phyloP scores from a whole-genome alignment of 2,329 filamentous ascomycete genomes.

The Pseudogymnoascus sp. region DNA sequence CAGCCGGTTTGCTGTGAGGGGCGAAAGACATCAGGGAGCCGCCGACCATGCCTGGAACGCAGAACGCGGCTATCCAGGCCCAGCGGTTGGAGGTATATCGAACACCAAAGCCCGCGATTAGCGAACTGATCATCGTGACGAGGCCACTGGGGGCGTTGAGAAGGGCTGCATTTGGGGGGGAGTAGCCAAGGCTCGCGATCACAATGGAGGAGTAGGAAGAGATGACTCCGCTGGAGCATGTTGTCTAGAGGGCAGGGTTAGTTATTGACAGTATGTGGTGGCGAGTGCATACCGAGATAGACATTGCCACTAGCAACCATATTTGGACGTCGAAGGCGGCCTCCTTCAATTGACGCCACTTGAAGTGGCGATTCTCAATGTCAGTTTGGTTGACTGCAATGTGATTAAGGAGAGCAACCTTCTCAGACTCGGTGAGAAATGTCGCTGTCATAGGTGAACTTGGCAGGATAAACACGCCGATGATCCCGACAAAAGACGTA shows the following conservation, averaged over 20 bases:
- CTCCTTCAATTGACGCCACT: slow-evolving; percentile 43
- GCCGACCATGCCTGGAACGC: slow-evolving; percentile 39
- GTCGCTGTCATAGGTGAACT: slow-evolving; percentile 38
- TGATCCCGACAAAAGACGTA: slow-evolving; percentile 34
- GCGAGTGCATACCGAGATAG: background rate
- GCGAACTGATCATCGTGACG: slow-evolving; percentile 34
- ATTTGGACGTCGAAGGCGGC: slow-evolving; percentile 26
- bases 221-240: background rate
- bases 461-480: slow-evolving; percentile 38
- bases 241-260: slow-evolving; percentile 15
- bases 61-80: slow-evolving; percentile 34
- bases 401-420: slow-evolving; percentile 39
- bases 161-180: slow-evolving; percentile 34
- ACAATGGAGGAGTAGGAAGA: background rate
- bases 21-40: slow-evolving; percentile 35
- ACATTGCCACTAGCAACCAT: slow-evolving; percentile 22
- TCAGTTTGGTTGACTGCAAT: slow-evolving; percentile 50
- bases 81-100: slow-evolving; percentile 33
- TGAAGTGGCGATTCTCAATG: slow-evolving; percentile 46
- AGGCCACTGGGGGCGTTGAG: slow-evolving; percentile 36
- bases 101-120: slow-evolving; percentile 32
- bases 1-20: slow-evolving; percentile 31
- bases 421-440: slow-evolving; percentile 32
- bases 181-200: slow-evolving; percentile 33
- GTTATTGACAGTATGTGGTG: slow-evolving; percentile 4